These are phyloP conservation scores for Rhazya stricta DNA, from an alignment of 257 asterid genomes.

Conservation along the genomic window DNA sequence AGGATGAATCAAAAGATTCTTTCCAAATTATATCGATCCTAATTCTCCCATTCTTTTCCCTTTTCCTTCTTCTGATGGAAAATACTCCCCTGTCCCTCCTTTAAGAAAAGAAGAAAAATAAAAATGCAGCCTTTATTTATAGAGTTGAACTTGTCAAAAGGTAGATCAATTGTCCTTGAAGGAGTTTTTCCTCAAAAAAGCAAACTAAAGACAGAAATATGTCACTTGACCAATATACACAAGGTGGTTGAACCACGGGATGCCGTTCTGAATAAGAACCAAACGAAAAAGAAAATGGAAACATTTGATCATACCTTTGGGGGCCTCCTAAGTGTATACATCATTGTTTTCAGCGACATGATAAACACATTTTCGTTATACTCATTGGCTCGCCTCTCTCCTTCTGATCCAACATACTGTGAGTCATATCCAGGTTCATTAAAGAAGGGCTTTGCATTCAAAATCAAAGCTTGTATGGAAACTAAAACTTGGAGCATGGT, in stretches of 20 bases:
- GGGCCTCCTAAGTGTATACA: conserved; percentile 43
- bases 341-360: conserved; percentile 50
- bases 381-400: conserved; percentile 28
- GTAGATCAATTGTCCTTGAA: background rate
- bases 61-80: too few relatives aligned
- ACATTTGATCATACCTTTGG: conserved; percentile 36
- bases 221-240: background rate
- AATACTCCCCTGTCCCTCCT: too few relatives aligned
- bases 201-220: background rate
- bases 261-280: background rate
- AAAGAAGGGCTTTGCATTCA: conserved; percentile 45
- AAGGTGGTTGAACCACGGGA: background rate
- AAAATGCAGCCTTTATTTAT: too few relatives aligned
- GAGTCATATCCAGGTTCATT: conserved; percentile 49
- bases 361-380: conserved; percentile 40
- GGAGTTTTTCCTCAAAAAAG: background rate
- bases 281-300: background rate
- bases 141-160: background rate
- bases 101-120: too few relatives aligned
- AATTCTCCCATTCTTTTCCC: too few relatives aligned
- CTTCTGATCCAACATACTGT: conserved; percentile 30
- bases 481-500: conserved; percentile 59
- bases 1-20: too few relatives aligned
- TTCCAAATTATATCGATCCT: too few relatives aligned
- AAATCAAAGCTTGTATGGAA: conserved; percentile 49